Evolutionary conservation across 257 asterid species (phyloP), one percentile per base, ranked within the genome.

Genomic region (Nicotiana tomentosiformis): DNA sequence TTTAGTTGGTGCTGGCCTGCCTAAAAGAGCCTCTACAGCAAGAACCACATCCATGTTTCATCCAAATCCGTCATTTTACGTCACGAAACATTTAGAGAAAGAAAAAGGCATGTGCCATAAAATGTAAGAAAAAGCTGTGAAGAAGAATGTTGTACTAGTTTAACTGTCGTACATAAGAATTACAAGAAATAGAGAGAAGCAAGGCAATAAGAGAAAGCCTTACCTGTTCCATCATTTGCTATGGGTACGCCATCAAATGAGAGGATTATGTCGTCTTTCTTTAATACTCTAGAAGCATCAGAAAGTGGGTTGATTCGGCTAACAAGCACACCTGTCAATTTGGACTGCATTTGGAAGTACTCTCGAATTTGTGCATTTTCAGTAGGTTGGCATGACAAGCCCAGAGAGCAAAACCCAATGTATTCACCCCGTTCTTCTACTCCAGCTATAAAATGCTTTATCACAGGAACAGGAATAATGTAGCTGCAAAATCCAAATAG

Each of bases 211-310:
- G 26, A 70, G 18, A 78, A 79, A 9, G 51, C 51, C 66, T 11
- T 86, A 95, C 99, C 98, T 88, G 99, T 94, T 86, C 98, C 99
- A 87, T 96, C 99, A 85, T 94, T 93, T 69, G 98, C 99, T 80
- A 96, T 89, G 78, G 91, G 93, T 60, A 90, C 90, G 78, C 97
- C 97, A 88, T 96, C 99, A 88, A 96, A 96, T 46, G 99, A 90
- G 84, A 96, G 97, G 85, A 96, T 51, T 51, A 96, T 89, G 83
- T 96, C 98, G 16, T 96, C 98, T 84, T 94, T 94, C 82, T 88
- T 91, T 86, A 96, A 80, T 78, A 91, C 87, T 81, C 85, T 88
- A 84, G 86, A 83, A 64, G 97, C 93, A 88, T 94, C 93, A 56
- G 99, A 92, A 78, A 88, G 91, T 14, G 97, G 99, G 80, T 91